Percentiles rank a stretch among this genome's conserved stretches.
phyloP scores from a whole-genome alignment of 768 basidiomycete species.

The Fomitopsis pulvina region DNA sequence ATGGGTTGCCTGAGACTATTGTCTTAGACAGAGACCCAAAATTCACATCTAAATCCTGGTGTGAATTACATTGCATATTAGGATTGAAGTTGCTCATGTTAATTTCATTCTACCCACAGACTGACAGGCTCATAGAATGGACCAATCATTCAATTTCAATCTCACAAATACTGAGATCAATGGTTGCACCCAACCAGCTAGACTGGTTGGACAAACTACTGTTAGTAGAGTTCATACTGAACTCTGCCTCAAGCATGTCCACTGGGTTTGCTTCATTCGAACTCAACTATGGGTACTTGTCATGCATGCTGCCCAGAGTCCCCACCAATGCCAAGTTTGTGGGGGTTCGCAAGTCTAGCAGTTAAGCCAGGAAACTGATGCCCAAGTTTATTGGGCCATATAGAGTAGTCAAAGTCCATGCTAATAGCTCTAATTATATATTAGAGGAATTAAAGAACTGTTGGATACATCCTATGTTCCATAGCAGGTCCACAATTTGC shows the following conservation, averaged over 20 bases:
- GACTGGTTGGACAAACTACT: conserved; percentile 28
- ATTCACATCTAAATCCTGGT: conserved; percentile 29
- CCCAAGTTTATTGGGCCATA: conserved; percentile 36
- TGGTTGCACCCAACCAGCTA: conserved; percentile 10
- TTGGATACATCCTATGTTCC: conserved; percentile 29
- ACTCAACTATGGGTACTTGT: conserved; percentile 19
- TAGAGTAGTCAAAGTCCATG: conserved; percentile 3
- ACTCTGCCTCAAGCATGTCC: conserved; percentile 21
- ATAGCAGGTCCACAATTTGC: too few relatives aligned
- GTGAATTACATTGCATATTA: conserved; percentile 10
- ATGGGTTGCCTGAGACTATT: conserved; percentile 20
- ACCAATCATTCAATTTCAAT: conserved; percentile 11
- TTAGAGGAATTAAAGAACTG: conserved; percentile 22
- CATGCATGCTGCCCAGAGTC: not conserved
- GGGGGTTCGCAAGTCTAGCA: conserved; percentile 30
- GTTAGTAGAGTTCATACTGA: conserved; percentile 34
- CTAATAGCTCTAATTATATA: conserved; percentile 21
- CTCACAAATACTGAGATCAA: conserved; percentile 6
- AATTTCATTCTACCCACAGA: conserved; percentile 27
- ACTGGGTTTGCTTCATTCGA: conserved; percentile 31
- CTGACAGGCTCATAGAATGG: conserved; percentile 20
- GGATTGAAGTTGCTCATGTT: conserved; percentile 21
- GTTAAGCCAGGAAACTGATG: conserved; percentile 26
- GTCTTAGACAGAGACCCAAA: conserved; percentile 25
- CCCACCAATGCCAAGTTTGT: conserved; percentile 18